Evolutionary conservation across 202 grass and related monocot species (phyloP).

Genomic region (Tripidium arundinaceum): DNA sequence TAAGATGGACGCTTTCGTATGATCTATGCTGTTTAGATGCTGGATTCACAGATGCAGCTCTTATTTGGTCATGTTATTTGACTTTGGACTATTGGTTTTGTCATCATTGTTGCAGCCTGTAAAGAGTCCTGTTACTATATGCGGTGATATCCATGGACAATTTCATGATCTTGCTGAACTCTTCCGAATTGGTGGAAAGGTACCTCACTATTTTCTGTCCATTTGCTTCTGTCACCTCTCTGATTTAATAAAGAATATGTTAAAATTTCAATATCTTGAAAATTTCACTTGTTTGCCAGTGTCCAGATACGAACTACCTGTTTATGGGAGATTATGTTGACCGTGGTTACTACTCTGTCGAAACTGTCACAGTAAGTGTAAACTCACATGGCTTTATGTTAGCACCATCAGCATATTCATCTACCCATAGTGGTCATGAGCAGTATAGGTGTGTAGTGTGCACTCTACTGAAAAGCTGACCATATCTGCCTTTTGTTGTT

Average conservation of each 20-base stretch:
- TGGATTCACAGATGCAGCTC: background rate
- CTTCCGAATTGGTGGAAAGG: constrained; percentile 97
- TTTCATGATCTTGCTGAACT: constrained; percentile 99
- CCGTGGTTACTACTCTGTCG: constrained; percentile 89
- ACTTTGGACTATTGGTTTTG: constrained; percentile 5
- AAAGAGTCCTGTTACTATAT: constrained; percentile 96
- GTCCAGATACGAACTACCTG: constrained; percentile 88
- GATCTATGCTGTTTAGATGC: background rate
- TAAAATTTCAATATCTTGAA: constrained; percentile 18
- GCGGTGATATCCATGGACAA: constrained; percentile 98
- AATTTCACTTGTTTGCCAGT: constrained; percentile 44
- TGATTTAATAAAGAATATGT: background rate
- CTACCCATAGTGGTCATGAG: background rate
- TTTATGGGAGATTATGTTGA: constrained; percentile 95
- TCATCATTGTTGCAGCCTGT: constrained; percentile 65
- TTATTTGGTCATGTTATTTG: constrained; percentile 7
- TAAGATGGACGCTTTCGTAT: background rate
- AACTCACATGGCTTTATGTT: background rate
- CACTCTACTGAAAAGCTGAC: background rate
- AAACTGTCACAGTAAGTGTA: constrained; percentile 80
- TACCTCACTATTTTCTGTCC: constrained; percentile 18
- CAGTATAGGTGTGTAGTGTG: background rate
- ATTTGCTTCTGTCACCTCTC: constrained; percentile 4
- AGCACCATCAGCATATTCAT: background rate
- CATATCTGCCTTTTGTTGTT: background rate